Conservation (phyloP, 495 filamentous ascomycete genomes). For the Penicillium bialowiezense region DNA sequence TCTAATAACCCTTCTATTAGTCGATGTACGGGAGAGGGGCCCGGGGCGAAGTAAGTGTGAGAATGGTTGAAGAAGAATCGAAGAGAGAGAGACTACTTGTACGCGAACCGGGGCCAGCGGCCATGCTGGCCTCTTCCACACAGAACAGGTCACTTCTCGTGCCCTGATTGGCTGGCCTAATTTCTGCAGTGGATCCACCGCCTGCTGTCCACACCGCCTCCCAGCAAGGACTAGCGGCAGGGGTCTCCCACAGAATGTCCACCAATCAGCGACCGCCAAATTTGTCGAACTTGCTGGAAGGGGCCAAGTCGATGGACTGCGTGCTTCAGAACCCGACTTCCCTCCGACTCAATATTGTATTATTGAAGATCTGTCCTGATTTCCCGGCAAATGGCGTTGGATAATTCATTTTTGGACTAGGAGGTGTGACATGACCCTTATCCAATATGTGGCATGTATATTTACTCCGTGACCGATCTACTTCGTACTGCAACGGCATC, state of each 20-base stretch:
- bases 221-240: constrained; percentile 2
- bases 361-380: neutral
- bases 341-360: neutral
- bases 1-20: constrained; percentile 14
- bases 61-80: constrained; percentile 13
- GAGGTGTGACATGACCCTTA: too few species aligned
- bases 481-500: too few species aligned
- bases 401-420: too few species aligned
- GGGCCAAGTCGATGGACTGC: constrained; percentile 7
- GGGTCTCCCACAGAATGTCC: constrained; percentile 7
- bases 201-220: constrained; percentile 29
- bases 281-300: constrained; percentile 34
- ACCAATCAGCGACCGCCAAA: constrained; percentile 19
- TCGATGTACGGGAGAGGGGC: constrained; percentile 14
- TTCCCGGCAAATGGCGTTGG: too few species aligned
- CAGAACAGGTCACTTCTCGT: constrained; percentile 42
- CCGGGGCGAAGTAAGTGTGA: constrained; percentile 18
- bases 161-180: constrained; percentile 31
- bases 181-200: constrained; percentile 15
- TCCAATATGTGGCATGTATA: too few species aligned
- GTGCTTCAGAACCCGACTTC: neutral
- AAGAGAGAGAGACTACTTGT: constrained; percentile 23
- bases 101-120: constrained; percentile 32
- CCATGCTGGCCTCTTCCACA: constrained; percentile 48
- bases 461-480: too few species aligned